Evolutionary conservation across 2,329 filamentous ascomycete species (phyloP).

Genomic region (Colletotrichum plurivorum): DNA sequence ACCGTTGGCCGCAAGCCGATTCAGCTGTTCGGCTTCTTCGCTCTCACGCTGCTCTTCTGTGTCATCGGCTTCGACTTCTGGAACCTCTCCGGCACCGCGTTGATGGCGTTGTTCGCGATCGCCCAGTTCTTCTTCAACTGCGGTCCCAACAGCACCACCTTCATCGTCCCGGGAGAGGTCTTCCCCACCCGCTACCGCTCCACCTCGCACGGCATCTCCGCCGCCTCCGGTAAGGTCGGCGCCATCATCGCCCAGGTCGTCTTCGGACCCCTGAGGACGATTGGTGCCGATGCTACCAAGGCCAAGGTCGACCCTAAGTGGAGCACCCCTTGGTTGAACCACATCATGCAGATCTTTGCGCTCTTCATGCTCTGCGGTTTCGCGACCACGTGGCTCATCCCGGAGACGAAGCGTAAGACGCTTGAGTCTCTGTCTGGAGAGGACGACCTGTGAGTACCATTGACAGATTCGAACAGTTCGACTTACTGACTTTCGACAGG

Average conservation of each 20-base stretch:
- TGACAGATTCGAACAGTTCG: too few relatives aligned
- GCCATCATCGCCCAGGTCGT: slow-evolving; percentile 67
- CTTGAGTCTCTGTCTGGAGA: slow-evolving; percentile 66
- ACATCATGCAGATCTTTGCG: slow-evolving; percentile 52
- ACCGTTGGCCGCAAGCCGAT: slow-evolving; percentile 84
- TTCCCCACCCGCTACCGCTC: slow-evolving; percentile 75
- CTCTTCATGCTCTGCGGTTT: slow-evolving; percentile 62
- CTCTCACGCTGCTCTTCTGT: slow-evolving; percentile 62
- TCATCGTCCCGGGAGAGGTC: slow-evolving; percentile 75
- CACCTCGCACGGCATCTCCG: slow-evolving; percentile 74
- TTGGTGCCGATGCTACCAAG: slow-evolving; percentile 59
- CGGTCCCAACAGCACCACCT: slow-evolving; percentile 74
- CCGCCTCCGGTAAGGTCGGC: slow-evolving; percentile 71
- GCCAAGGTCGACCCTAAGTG: slow-evolving; percentile 44
- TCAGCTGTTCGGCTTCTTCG: slow-evolving; percentile 67
- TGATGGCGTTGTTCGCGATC: slow-evolving; percentile 29
- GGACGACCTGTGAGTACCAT: slow-evolving; percentile 35
- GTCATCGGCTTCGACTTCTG: slow-evolving; percentile 64
- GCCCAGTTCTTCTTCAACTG: slow-evolving; percentile 33
- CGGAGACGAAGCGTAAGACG: slow-evolving; percentile 57
- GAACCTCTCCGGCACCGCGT: slow-evolving; percentile 36
- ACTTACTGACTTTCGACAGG: slow-evolving; percentile 7
- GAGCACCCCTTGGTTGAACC: slow-evolving; percentile 39
- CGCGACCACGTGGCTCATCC: slow-evolving; percentile 60
- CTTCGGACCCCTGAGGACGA: slow-evolving; percentile 60